These are phyloP conservation scores for Polygonum maritimum DNA, from an alignment of 148 eudicot genomes.

Conservation along the genomic window DNA sequence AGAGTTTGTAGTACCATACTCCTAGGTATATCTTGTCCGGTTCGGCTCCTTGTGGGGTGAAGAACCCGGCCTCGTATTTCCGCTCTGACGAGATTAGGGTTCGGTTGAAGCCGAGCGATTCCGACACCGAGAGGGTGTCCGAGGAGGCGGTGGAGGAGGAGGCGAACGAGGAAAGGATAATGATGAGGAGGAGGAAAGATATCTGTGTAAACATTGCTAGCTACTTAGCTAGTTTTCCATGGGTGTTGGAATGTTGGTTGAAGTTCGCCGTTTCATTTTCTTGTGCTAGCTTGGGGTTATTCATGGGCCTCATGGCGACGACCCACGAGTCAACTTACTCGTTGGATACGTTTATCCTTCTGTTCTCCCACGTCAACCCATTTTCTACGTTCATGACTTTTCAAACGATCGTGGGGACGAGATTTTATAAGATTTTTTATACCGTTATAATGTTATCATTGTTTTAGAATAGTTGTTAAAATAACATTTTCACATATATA, in stretches of 20 bases:
- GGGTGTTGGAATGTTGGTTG: neutral
- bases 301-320: no score
- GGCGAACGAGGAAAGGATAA: neutral
- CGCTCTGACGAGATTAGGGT: neutral
- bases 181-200: neutral
- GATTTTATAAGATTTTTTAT: no score
- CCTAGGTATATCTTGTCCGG: slow-evolving; percentile 15
- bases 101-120: neutral
- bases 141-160: neutral
- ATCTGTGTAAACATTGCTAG: neutral
- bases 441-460: no score
- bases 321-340: no score
- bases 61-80: slow-evolving; percentile 23
- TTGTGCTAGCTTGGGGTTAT: no score
- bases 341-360: no score
- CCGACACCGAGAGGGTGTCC: neutral
- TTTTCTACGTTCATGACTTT: no score
- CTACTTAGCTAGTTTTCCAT: neutral
- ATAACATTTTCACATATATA: no score
- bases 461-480: no score
- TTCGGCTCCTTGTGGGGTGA: slow-evolving; percentile 12
- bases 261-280: no score
- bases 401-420: no score
- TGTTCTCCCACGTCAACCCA: no score
- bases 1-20: slow-evolving; percentile 19